Evolutionary conservation across 2,329 filamentous ascomycete species (phyloP).

Genomic region (Ascochyta viciae-villosae): DNA sequence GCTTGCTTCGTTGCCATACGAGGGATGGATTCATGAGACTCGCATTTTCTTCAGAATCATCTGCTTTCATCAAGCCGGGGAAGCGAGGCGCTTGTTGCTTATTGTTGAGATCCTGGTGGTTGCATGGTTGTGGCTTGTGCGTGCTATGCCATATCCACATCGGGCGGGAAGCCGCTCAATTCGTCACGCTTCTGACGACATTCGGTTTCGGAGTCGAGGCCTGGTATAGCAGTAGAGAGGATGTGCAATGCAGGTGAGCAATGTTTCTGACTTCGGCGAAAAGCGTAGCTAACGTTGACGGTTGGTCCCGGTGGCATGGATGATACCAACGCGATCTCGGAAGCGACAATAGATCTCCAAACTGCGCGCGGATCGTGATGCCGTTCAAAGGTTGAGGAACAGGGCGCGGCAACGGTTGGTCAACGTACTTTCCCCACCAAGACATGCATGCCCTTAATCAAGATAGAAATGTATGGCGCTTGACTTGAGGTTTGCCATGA

Average conservation of each 20-base stretch:
- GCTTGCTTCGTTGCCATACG: not conserved
- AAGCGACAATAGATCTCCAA: slow-evolving; percentile 14
- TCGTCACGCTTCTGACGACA: slow-evolving; percentile 2
- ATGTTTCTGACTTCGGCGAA: slow-evolving; percentile 5
- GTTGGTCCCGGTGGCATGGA: slow-evolving; percentile 33
- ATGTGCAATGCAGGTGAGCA: slow-evolving; percentile 1
- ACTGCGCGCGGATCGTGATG: not conserved
- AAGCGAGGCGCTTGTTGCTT: slow-evolving; percentile 23
- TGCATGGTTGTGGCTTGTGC: slow-evolving; percentile 19
- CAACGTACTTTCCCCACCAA: not conserved
- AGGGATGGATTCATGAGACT: not conserved
- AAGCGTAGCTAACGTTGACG: slow-evolving; percentile 11
- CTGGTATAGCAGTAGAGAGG: not conserved
- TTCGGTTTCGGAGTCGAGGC: not conserved
- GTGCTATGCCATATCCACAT: slow-evolving; percentile 10
- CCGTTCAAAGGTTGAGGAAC: not conserved
- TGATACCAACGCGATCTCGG: slow-evolving; percentile 27
- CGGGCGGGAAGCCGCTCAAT: not conserved
- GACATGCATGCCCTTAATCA: not conserved
- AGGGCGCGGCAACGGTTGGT: not conserved
- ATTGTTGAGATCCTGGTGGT: slow-evolving; percentile 13
- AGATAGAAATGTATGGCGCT: not conserved
- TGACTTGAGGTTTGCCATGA: not conserved
- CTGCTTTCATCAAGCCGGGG: slow-evolving; percentile 16
- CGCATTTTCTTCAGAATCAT: slow-evolving; percentile 5